phyloP scores from a whole-genome alignment of 768 basidiomycete genomes.

The Suillus plorans region DNA sequence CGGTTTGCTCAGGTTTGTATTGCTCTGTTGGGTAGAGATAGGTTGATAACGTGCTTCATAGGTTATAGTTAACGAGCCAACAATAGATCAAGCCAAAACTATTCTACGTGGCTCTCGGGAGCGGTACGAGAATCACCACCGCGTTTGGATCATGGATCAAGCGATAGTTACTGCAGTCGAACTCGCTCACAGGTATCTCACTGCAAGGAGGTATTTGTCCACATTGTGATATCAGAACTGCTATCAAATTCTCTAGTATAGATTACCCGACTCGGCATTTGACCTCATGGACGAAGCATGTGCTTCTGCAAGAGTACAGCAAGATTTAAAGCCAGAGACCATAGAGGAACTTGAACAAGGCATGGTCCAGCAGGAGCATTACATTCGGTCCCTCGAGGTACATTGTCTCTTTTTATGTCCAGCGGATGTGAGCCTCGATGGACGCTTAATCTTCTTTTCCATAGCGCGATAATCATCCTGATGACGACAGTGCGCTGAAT shows the following conservation, averaged over 20 bases:
- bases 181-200: constrained; percentile 11
- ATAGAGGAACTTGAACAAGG: constrained; percentile 7
- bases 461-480: constrained; percentile 7
- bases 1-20: constrained; percentile 10
- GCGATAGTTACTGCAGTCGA: constrained; percentile 10
- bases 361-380: not conserved
- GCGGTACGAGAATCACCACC: constrained; percentile 9
- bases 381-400: constrained; percentile 9
- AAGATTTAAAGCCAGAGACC: constrained; percentile 8
- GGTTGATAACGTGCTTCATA: not conserved
- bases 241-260: not conserved
- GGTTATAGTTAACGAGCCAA: constrained; percentile 12
- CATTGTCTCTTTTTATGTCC: not conserved
- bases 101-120: constrained; percentile 11
- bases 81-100: constrained; percentile 8
- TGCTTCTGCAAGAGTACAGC: constrained; percentile 9
- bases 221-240: not conserved
- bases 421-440: not conserved
- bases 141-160: constrained; percentile 9
- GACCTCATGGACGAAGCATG: constrained; percentile 12
- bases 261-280: constrained; percentile 11
- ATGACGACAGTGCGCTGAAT: not conserved
- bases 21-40: not conserved
- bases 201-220: constrained; percentile 9
- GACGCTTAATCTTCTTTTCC: not conserved